Base-by-base conservation (phyloP, 2,329 filamentous ascomycete genomes). In the Sporothrix dimorphospora region DNA sequence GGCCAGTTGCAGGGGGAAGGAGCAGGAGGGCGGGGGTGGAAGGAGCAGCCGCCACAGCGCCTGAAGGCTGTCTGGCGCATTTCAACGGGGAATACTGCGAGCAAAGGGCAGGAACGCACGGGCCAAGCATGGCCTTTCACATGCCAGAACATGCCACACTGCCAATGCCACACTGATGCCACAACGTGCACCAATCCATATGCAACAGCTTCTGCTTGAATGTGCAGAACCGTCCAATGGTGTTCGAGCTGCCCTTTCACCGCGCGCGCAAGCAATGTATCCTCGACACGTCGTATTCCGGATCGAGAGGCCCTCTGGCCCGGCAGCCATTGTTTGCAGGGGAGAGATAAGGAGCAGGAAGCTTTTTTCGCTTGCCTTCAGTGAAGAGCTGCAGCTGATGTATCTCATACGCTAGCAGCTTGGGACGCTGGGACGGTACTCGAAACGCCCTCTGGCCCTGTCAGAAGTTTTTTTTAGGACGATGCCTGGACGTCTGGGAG, bases 21-120 rank as follows among this genome's bases (percentile, higher is more conserved):
- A 61, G 12, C 34, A 61, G 30, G 27, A 45, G 42, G 16, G 53
- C 53, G 19, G 53, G 42, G 49, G 30, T 30, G 51, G 38, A 59
- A 59, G 67, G 51, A 40, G 66, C 66, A n/a, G 11, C 7, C 49
- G 34, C 14, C 16, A 12, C 19, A 11, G n/a, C 47, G 65, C 5
- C 34, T 4, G 16, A 4, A 19, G 19, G 47, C 16, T 14, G 42
- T 7, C 16, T 69, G 45, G 63, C 53, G 65, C 65, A 72, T 55
- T 72, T 72, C 53, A 42, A 72, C 71, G 71, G 65, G 14, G 66
- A 55, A 69, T 69, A 72, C 71, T 21, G 71, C 34, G 67, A 69
- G 34, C 16, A 34, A 34, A 34, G 30, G 45, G 16, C 27, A 40
- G 11, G 8, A 14, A 16, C n/a, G 65, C 71, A 72, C 71, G 71